Percentiles rank a stretch among this genome's conserved stretches.
phyloP scores from a whole-genome alignment of 441 rosid genomes.

The Arabidopsis hybrid region DNA sequence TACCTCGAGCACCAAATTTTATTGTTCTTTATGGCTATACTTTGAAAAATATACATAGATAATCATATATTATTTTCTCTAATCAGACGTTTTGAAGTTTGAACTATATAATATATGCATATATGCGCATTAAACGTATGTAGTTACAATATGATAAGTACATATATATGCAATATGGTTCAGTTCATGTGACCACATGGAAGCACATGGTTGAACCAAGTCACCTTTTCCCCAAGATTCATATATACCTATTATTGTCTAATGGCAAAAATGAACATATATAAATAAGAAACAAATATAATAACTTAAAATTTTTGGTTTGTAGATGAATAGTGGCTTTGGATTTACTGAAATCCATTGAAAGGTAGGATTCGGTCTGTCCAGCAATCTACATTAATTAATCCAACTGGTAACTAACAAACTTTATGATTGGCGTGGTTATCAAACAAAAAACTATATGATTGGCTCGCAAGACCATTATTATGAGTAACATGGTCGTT shows the following conservation, averaged over 20 bases:
- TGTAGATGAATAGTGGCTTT: conserved; percentile 20
- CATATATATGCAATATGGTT: conserved; percentile 26
- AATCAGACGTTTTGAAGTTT: conserved; percentile 18
- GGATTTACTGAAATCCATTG: conserved; percentile 29
- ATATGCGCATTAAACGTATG: conserved; percentile 7
- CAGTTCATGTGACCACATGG: conserved; percentile 50
- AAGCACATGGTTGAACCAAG: conserved; percentile 39
- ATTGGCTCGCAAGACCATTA: conserved; percentile 42
- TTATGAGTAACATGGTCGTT: conserved; percentile 44
- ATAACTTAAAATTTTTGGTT: background rate
- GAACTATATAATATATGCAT: conserved; percentile 15
- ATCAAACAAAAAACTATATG: conserved; percentile 1
- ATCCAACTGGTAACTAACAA: conserved; percentile 45
- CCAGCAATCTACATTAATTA: conserved; percentile 43
- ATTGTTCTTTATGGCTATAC: conserved; percentile 15
- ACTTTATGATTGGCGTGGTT: conserved; percentile 8
- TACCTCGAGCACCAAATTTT: conserved; percentile 44
- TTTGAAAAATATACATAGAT: conserved; percentile 18
- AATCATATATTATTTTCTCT: conserved; percentile 1
- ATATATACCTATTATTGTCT: conserved; percentile 35
- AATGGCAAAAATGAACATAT: conserved; percentile 19
- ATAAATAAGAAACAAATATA: background rate
- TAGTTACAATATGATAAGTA: conserved; percentile 13
- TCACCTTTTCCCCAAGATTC: conserved; percentile 29
- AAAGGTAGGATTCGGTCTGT: conserved; percentile 41